Evolutionary conservation across 371 early-diverging fungal species (phyloP), one percentile per base, ranked within the genome.

Genomic region (Zychaea mexicana): DNA sequence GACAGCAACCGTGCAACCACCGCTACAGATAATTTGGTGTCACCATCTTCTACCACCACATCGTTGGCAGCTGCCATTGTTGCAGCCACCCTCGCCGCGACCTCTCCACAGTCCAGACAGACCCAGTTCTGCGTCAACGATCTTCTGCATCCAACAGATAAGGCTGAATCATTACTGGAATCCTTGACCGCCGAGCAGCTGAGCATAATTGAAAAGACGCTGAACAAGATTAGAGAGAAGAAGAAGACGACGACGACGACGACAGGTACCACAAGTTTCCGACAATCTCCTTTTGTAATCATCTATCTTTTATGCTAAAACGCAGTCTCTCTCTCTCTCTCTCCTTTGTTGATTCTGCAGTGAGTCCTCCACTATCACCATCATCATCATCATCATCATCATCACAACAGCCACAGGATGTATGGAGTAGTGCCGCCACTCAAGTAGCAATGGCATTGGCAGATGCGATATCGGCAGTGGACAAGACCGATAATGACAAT

Each of bases 181-280:
- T 61, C 67, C 2, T 57, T 78, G 49, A 76, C 79, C 21, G 67
- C 64, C 27, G 79, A 78, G 49, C 76, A 78, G 65, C 57, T 78
- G 52, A 68, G 46, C 58, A 57, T 73, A 3, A 73, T 78, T 36
- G 76, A 78, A 65, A 66, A 70, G 28, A 69, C 79, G n/a, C 62
- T 78, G 4, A 65, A 65, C 42, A 78, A 71, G 46, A 71, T 78
- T 36, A 71, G 76, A 53, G 71, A 73, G 49, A 71, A 69, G 31
- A 78, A 78, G 31, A n/a, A n/a, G n/a, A n/a, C n/a, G n/a, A n/a
- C n/a, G n/a, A n/a, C n/a, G n/a, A n/a, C n/a, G n/a, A 22, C 52
- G n/a, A 27, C 46, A 32, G 32, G 63, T 49, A 45, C 45, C 19
- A 45, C 6, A 10, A 19, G 17, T 19, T 17, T 36, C 38, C 38